Evolutionary conservation across 495 filamentous ascomycete genomes (phyloP).

Genomic region (Parathielavia appendiculata): DNA sequence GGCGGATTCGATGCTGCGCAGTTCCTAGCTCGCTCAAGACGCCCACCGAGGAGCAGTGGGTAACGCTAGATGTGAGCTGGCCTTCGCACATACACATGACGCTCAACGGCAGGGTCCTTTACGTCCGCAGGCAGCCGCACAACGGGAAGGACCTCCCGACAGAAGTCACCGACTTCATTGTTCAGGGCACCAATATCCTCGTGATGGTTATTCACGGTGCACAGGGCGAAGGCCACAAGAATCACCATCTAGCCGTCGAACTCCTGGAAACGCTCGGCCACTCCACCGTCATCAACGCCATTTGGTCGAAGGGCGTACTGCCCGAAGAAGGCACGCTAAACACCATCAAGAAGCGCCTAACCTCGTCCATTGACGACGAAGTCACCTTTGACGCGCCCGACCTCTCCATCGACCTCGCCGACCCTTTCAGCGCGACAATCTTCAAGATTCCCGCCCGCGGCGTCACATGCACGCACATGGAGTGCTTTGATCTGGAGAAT

Average conservation of each 20-base stretch:
- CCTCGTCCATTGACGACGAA: constrained; percentile 48
- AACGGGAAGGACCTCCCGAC: constrained; percentile 70
- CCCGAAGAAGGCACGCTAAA: constrained; percentile 37
- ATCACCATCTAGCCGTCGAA: constrained; percentile 60
- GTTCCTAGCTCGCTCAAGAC: constrained; percentile 1
- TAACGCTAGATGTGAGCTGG: constrained; percentile 59
- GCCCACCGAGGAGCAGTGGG: constrained; percentile 51
- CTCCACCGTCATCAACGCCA: constrained; percentile 41
- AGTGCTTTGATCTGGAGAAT: constrained; percentile 85
- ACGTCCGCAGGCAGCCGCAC: constrained; percentile 57
- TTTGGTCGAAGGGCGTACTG: constrained; percentile 34
- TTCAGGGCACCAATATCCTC: constrained; percentile 54
- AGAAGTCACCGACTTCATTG: constrained; percentile 59
- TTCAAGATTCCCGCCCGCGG: constrained; percentile 67
- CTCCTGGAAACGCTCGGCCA: constrained; percentile 51
- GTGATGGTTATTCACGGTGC: constrained; percentile 47
- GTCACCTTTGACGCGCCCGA: constrained; percentile 60
- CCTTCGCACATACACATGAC: constrained; percentile 63
- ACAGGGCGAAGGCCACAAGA: constrained; percentile 32
- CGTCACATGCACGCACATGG: constrained; percentile 55
- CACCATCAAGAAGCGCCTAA: constrained; percentile 48
- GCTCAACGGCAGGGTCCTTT: constrained; percentile 58
- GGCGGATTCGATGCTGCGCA: constrained; percentile 38
- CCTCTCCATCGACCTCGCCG: constrained; percentile 66
- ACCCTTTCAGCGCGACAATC: constrained; percentile 68